Base-by-base conservation (phyloP, 352 stramenopile genomes). In the Globisporangium carolinianum region DNA sequence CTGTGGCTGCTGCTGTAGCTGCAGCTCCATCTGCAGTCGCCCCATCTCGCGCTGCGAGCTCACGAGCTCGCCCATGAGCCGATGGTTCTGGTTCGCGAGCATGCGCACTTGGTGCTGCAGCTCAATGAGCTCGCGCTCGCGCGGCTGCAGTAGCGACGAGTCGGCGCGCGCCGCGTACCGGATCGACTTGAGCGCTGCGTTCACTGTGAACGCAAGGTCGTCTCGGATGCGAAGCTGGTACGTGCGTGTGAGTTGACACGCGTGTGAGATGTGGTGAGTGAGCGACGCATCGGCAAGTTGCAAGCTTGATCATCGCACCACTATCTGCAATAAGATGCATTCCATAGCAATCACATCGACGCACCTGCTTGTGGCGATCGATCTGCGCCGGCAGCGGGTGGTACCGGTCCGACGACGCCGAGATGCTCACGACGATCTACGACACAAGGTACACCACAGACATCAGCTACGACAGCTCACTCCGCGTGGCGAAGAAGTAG, bases 131-230 rank as follows among this genome's bases (percentile, higher is more conserved):
- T 77, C 68, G 35, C 66, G 60, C 18, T 76, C 69, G n/a, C 59
- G 68, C 5, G 72, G 60, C 32, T 72, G 55, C 15, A 71, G 55
- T 0, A 53, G 32, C 3, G 60, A 68, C 37, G 66, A 57, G 32
- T 75, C 71, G 7, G 55, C 47, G 0, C 71, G 69, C 36, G 64
- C 46, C 8, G 75, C 65, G 12, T 79, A 73, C 39, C 75, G 69
- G 51, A 91, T 90, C 8, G 83, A 93, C 54, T 84, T 84, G 38
- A 93, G 73, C 9, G 79, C 79, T 6, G 83, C 83, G 53, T 91
- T 91, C 15, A 90, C 79, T 43, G 78, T 90, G 63, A 87, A 90
- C 24, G 72, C 68, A 36, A 93, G 67, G 53, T 93, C 76, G 14
- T 89, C 76, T 10, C 83, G 80, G 53, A 91, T 80, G 12, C 83